phyloP scores from a whole-genome alignment of 768 basidiomycete species.

The Russula earlei region DNA sequence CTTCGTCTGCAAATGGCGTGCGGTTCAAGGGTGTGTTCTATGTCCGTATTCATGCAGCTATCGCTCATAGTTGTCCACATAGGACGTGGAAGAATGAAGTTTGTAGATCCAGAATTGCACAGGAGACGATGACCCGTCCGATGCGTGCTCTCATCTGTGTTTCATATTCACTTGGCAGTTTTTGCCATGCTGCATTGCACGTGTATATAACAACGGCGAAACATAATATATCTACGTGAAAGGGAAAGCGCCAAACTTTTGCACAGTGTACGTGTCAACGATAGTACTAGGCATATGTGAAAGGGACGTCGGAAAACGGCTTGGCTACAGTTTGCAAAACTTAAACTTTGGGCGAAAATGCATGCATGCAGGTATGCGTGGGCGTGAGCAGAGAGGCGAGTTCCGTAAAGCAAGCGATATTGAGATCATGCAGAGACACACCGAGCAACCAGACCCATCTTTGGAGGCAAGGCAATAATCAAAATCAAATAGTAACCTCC shows the following conservation, averaged over 20 bases:
- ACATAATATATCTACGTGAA: slow-evolving; percentile 16
- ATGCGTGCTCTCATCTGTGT: not conserved
- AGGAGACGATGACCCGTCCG: slow-evolving; percentile 20
- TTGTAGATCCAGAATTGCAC: slow-evolving; percentile 46
- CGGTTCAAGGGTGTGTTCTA: slow-evolving; percentile 50
- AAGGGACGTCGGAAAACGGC: not conserved
- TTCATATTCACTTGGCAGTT: not conserved
- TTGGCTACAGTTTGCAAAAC: slow-evolving; percentile 12
- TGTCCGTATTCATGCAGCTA: not conserved
- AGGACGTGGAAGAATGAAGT: slow-evolving; percentile 65
- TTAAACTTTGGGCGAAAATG: slow-evolving; percentile 10
- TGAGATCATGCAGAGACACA: slow-evolving; percentile 11
- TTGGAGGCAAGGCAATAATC: not conserved
- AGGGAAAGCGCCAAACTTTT: not conserved
- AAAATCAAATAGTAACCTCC: slow-evolving; percentile 29
- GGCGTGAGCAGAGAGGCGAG: slow-evolving; percentile 14
- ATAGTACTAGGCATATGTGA: slow-evolving; percentile 1
- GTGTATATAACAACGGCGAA: slow-evolving; percentile 6
- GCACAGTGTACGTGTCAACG: slow-evolving; percentile 11
- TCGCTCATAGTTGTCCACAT: not conserved
- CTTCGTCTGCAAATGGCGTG: slow-evolving; percentile 35
- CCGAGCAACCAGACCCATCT: slow-evolving; percentile 8
- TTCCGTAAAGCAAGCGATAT: slow-evolving; percentile 15
- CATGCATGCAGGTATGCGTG: slow-evolving; percentile 18
- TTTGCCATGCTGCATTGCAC: not conserved